Evolutionary conservation across 495 filamentous ascomycete species (phyloP).

Genomic region (Hypoxylon trugodes): DNA sequence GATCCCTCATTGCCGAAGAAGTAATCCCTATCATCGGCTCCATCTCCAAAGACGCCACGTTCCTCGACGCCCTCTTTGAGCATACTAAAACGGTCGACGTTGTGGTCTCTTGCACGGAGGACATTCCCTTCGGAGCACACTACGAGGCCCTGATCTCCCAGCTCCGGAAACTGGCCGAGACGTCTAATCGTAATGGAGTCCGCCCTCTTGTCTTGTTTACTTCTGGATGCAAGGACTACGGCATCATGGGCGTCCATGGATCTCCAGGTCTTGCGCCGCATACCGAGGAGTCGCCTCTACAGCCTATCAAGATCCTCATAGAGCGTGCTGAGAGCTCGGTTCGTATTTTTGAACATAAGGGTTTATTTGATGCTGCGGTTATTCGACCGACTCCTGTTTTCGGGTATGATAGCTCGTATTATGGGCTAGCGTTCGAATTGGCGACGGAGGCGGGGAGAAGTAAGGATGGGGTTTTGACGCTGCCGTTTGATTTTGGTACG

Average conservation of each 20-base stretch:
- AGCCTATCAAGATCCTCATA: slow-evolving; percentile 15
- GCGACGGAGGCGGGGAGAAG: slow-evolving; percentile 27
- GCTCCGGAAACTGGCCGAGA: slow-evolving; percentile 32
- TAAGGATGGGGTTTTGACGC: slow-evolving; percentile 26
- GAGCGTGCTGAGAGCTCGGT: slow-evolving; percentile 34
- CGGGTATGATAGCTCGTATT: slow-evolving; percentile 51
- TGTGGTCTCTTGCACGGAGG: slow-evolving; percentile 52
- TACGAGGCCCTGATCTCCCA: slow-evolving; percentile 41
- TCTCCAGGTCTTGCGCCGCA: slow-evolving; percentile 44
- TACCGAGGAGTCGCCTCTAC: slow-evolving; percentile 47
- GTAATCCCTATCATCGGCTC: slow-evolving; percentile 49
- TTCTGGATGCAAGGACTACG: slow-evolving; percentile 58
- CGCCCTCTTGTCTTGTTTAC: slow-evolving; percentile 50
- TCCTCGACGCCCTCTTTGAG: slow-evolving; percentile 17
- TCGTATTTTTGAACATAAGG: slow-evolving; percentile 37
- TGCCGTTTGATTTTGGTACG: slow-evolving; percentile 43
- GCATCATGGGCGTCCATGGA: slow-evolving; percentile 44
- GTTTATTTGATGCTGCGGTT: slow-evolving; percentile 51
- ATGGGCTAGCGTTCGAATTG: slow-evolving; percentile 44
- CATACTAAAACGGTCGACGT: slow-evolving; percentile 43
- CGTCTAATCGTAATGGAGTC: slow-evolving; percentile 23
- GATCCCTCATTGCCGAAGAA: slow-evolving; percentile 42
- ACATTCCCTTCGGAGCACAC: slow-evolving; percentile 44
- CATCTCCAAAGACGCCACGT: slow-evolving; percentile 31
- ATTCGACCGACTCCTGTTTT: slow-evolving; percentile 51